Evolutionary conservation across 345 rosid genomes (phyloP), one percentile per base, ranked within the genome.

Genomic region (Linum lewisii): DNA sequence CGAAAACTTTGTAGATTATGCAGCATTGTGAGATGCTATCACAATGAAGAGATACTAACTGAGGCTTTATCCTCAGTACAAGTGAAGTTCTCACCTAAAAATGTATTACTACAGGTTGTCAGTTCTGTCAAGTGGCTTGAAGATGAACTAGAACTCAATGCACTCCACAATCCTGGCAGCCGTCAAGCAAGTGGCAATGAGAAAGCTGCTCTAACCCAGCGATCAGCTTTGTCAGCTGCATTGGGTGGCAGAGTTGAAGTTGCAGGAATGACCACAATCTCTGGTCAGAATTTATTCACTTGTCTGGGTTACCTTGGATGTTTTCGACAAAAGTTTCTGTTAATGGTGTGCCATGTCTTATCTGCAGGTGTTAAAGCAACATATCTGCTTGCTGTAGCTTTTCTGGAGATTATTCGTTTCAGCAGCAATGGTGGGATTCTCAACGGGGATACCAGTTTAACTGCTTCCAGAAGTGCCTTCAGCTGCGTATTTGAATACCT

Each of bases 71-170:
- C 38, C 38, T 34, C 10, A 34, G 38, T 34, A 11, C 54, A 26
- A 21, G 29, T 37, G 37, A 21, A 8, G 25, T 65, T 51, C 21
- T 61, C 21, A 45, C 42, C 49, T 62, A 63, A 54, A 57, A 52
- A 34, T 42, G n/a, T 71, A 61, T 71, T 47, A 44, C 62, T 65
- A 51, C 69, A 93, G 99, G 97, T 93, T 63, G 97, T 90, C 64
- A 90, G 97, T 77, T 87, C 97, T 20, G 96, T 94, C 45, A 94
- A 94, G 73, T 94, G 99, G 99, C 97, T 94, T 66, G 99, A 90
- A 82, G 99, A 94, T 73, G 97, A 94, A 77, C 68, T 94, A 75
- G 99, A 94, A 78, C 88, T 94, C 47, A 90, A 90, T 63, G 96
- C 99, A 52, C 95, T 90, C 66, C 96, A 87, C 71, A 87, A 85